phyloP scores from a whole-genome alignment of 2,329 filamentous ascomycete genomes.

The Chaetomiaceae sp. region DNA sequence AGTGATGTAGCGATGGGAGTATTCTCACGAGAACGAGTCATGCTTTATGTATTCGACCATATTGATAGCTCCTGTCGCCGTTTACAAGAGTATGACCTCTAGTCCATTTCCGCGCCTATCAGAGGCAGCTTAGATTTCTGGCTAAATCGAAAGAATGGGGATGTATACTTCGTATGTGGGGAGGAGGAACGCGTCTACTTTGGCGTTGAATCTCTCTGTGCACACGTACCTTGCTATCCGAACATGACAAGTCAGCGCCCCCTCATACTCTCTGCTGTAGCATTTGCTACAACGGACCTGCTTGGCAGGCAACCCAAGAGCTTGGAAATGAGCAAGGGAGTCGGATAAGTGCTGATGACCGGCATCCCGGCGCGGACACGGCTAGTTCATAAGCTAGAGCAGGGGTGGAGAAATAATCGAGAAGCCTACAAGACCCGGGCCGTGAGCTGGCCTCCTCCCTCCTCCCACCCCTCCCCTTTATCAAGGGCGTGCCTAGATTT shows the following conservation, averaged over 20 bases:
- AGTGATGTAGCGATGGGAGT: neutral
- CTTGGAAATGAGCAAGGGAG: neutral
- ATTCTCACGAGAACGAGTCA: neutral
- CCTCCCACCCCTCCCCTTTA: too few species aligned
- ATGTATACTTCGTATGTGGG: neutral
- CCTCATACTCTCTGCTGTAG: neutral
- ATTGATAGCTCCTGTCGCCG: neutral
- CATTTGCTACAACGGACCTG: neutral
- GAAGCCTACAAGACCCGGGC: too few species aligned
- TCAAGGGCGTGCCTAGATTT: too few species aligned
- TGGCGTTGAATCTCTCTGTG: neutral
- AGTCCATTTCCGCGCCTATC: constrained; percentile 3
- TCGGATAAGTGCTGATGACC: neutral
- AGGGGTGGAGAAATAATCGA: neutral
- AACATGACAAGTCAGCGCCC: neutral
- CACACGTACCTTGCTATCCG: neutral
- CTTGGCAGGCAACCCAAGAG: neutral
- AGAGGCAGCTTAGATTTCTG: neutral
- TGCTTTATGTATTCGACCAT: constrained; percentile 1
- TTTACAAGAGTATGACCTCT: neutral
- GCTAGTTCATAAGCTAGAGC: neutral
- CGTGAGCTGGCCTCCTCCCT: too few species aligned
- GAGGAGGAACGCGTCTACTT: neutral
- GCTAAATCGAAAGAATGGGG: constrained; percentile 10
- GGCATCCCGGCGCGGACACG: neutral